Percentiles rank a stretch among this genome's conserved stretches.
These are phyloP conservation scores for Mangifera indica DNA, from an alignment of 345 rosid genomes.

Conservation along the genomic window DNA sequence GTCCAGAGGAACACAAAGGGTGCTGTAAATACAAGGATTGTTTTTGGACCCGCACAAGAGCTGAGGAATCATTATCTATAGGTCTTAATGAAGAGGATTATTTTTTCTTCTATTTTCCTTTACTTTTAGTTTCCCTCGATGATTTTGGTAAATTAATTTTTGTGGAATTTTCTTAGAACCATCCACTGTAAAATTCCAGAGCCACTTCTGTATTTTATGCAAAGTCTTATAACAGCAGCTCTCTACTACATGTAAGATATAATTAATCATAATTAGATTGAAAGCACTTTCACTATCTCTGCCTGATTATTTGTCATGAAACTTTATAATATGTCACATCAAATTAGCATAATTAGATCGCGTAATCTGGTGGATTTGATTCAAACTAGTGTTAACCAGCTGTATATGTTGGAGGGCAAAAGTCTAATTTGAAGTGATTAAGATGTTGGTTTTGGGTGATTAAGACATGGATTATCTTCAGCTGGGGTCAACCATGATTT, in stretches of 20 bases:
- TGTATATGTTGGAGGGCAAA: conserved; percentile 49
- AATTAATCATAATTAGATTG: conserved; percentile 31
- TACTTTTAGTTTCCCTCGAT: conserved; percentile 13
- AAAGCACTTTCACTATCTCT: conserved; percentile 8
- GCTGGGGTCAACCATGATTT: conserved; percentile 43
- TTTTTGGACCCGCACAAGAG: conserved; percentile 32
- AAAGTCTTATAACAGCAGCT: conserved; percentile 28
- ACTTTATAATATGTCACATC: conserved; percentile 24
- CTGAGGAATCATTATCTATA: conserved; percentile 12
- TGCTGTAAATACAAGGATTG: conserved; percentile 53
- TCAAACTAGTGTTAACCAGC: conserved; percentile 71
- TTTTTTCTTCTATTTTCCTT: not conserved
- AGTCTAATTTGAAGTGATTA: conserved; percentile 55
- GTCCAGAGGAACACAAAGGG: conserved; percentile 33
- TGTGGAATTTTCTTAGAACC: conserved; percentile 22
- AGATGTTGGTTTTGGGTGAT: conserved; percentile 44
- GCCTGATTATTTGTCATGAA: not conserved
- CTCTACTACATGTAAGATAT: conserved; percentile 39
- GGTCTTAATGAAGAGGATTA: conserved; percentile 25
- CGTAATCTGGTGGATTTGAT: conserved; percentile 50
- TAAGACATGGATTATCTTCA: conserved; percentile 36
- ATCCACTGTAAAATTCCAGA: conserved; percentile 37
- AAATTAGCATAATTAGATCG: conserved; percentile 34
- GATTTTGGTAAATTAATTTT: conserved; percentile 9
- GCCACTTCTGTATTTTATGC: conserved; percentile 32